Conservation (phyloP, 768 basidiomycete genomes). For the Pleurotus ostreatus region DNA sequence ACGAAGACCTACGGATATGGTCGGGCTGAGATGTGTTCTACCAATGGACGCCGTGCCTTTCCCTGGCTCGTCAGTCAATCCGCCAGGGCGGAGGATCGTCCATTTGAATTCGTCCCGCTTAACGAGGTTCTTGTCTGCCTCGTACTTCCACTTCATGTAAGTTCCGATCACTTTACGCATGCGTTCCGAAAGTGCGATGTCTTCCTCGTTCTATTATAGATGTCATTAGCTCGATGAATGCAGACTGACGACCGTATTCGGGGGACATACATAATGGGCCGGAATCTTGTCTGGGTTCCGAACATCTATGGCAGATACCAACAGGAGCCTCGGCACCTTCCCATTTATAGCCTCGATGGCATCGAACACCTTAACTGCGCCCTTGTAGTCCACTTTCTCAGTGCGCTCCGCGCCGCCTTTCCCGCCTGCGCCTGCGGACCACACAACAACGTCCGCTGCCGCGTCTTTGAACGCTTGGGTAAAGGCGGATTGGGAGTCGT, state of each 20-base stretch:
- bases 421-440: conserved; percentile 50
- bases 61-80: conserved; percentile 45
- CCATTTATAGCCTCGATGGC: conserved; percentile 52
- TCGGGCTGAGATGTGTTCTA: conserved; percentile 41
- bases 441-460: conserved; percentile 37
- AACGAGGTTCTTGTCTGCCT: conserved; percentile 43
- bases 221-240: neutral
- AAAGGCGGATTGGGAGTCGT: conserved; percentile 41
- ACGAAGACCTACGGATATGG: conserved; percentile 40
- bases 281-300: conserved; percentile 47
- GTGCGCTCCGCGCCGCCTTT: conserved; percentile 54
- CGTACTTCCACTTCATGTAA: conserved; percentile 47
- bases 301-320: conserved; percentile 58
- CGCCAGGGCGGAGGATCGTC: conserved; percentile 67
- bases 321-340: conserved; percentile 47
- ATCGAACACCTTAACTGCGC: conserved; percentile 67
- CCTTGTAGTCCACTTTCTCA: conserved; percentile 56
- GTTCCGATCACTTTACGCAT: conserved; percentile 40
- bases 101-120: conserved; percentile 55
- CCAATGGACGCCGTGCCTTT: conserved; percentile 51
- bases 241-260: no score
- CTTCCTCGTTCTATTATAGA: conserved; percentile 37
- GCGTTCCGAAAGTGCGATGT: conserved; percentile 36
- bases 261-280: conserved; percentile 42
- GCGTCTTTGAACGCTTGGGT: conserved; percentile 37